phyloP scores from a whole-genome alignment of 352 stramenopile genomes.

The Pythium oligandrum region DNA sequence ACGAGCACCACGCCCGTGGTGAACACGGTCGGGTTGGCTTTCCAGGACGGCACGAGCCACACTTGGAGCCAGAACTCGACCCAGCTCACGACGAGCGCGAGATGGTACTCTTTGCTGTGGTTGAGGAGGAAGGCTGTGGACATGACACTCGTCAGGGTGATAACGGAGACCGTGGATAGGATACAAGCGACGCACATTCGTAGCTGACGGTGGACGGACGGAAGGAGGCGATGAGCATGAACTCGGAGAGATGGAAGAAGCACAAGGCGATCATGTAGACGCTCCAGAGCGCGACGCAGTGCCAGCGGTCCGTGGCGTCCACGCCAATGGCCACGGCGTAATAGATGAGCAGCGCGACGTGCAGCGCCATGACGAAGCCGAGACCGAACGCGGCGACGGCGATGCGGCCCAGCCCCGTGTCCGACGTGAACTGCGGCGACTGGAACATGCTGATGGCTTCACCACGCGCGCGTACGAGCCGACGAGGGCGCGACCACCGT shows the following conservation, averaged over 20 bases:
- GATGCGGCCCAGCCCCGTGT: slow-evolving; percentile 69
- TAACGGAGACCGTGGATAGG: too few relatives aligned
- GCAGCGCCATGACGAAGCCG: slow-evolving; percentile 66
- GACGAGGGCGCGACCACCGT: too few relatives aligned
- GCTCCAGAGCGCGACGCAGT: slow-evolving; percentile 59
- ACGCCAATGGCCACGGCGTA: slow-evolving; percentile 19
- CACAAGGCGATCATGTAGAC: slow-evolving; percentile 72
- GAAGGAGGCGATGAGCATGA: slow-evolving; percentile 76
- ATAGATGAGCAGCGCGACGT: slow-evolving; percentile 48
- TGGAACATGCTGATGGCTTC: slow-evolving; percentile 38
- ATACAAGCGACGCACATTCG: slow-evolving; percentile 41
- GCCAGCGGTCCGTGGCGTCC: slow-evolving; percentile 26
- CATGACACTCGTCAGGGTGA: background rate
- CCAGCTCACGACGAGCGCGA: slow-evolving; percentile 74
- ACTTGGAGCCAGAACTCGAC: slow-evolving; percentile 92
- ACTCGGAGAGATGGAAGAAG: slow-evolving; percentile 85
- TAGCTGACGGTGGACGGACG: slow-evolving; percentile 75
- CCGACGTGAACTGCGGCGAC: slow-evolving; percentile 72
- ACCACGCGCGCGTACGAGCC: background rate
- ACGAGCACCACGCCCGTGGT: slow-evolving; percentile 64
- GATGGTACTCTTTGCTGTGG: slow-evolving; percentile 87
- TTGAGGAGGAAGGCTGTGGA: slow-evolving; percentile 84
- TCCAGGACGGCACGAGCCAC: slow-evolving; percentile 69
- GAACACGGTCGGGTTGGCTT: slow-evolving; percentile 58
- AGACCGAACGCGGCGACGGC: slow-evolving; percentile 72